Evolutionary conservation across 139 green algal genomes (phyloP), one percentile per base, ranked within the genome.

Genomic region (Chlamydomonas incerta): DNA sequence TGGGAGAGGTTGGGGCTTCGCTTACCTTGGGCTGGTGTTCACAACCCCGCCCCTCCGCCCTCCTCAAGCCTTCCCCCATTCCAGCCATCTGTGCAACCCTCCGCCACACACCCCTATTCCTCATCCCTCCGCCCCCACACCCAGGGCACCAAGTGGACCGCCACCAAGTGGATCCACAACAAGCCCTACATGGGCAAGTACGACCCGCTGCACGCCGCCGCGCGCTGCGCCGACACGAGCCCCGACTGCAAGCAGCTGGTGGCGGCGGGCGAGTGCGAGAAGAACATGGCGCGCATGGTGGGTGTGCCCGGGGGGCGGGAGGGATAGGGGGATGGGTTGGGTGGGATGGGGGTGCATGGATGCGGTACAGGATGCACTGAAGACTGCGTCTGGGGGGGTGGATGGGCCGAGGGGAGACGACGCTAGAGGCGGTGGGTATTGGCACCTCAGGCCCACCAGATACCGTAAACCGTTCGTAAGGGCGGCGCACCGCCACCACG

Each of bases 121-220:
- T 66, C 24, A 23, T 21, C 60, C 28, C 28, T n/a, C 60, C 23
- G 1, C 2, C 60, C 60, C 28, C 20, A 2, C 55, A 23, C 28
- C 33, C 84, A 92, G 71, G 93, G 94, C n/a, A 88, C 57, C 3
- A 96, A 96, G 82, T 96, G 93, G 93, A 95, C 93, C 0, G 87
- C 90, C n/a, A 95, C 92, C n/a, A 94, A 93, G 83, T 94, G 91
- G 91, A 87, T 93, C 34, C 91, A 92, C 83, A 93, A 90, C 77
- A 86, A 87, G 57, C 5, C 50, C 47, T 81, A 72, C 60, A 72
- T 85, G 79, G 79, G 71, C 79, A 28, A n/a, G 33, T 92, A 69
- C 68, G 83, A 91, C 67, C 76, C 88, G 1, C 72, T 92, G 33
- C 63, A 57, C 24, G 46, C 26, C 4, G 80, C 80, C 8, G 68